Conservation (phyloP, 208 protist genomes). For the Acanthamoeba triangularis region DNA sequence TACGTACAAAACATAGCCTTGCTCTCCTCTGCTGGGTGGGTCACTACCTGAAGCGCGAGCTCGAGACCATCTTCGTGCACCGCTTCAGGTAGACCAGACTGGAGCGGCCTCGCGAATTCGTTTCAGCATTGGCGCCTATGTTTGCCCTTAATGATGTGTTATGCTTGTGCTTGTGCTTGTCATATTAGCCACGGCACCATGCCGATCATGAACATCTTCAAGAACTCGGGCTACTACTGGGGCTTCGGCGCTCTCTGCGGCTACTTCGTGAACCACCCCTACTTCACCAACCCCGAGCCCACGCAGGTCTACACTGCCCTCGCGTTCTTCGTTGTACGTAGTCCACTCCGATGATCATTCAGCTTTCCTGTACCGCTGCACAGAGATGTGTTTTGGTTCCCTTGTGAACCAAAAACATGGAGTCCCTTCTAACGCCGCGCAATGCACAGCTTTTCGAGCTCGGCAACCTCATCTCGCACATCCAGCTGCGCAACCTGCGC, state of each 20-base stretch:
- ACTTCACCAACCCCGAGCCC: conserved; percentile 92
- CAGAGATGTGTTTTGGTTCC: no score
- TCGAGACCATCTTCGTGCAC: conserved; percentile 97
- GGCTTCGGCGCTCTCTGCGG: conserved; percentile 94
- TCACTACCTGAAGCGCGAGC: conserved; percentile 96
- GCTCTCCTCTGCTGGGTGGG: conserved; percentile 90
- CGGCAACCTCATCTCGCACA: conserved; percentile 95
- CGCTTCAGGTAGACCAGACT: conserved; percentile 91
- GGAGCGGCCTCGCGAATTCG: neutral
- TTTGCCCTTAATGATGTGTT: neutral
- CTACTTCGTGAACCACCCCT: conserved; percentile 94
- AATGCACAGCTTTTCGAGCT: conserved; percentile 93
- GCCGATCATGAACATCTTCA: conserved; percentile 97
- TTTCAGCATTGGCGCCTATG: neutral
- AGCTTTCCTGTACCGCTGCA: neutral
- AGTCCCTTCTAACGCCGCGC: conserved; percentile 73
- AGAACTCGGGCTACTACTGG: conserved; percentile 98
- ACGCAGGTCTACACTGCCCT: conserved; percentile 76
- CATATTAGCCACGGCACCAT: conserved; percentile 94
- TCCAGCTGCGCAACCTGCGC: conserved; percentile 94
- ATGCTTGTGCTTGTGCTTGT: neutral
- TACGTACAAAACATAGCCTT: neutral
- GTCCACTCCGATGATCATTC: neutral
- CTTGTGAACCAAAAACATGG: no score
- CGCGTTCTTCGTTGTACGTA: conserved; percentile 74